Evolutionary conservation across 2,329 filamentous ascomycete species (phyloP).

Genomic region (Arthrobotrys sinensis): DNA sequence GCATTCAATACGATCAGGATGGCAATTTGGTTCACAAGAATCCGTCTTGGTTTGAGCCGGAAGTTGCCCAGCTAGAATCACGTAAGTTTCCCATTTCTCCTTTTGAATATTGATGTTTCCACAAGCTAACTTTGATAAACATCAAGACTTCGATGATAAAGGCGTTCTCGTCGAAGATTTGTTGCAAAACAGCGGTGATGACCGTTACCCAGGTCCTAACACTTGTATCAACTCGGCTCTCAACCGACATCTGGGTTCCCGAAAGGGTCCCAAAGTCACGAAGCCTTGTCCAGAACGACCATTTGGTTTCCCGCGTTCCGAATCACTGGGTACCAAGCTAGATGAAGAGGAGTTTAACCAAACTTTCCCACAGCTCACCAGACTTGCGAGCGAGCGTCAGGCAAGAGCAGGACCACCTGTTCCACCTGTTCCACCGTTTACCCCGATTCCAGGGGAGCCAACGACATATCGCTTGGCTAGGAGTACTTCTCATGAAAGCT

Average conservation of each 20-base stretch:
- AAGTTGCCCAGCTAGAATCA: background rate
- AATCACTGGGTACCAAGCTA: background rate
- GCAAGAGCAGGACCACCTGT: background rate
- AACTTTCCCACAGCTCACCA: background rate
- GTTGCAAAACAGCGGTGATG: slow-evolving; percentile 12
- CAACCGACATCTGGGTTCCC: background rate
- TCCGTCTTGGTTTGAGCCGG: background rate
- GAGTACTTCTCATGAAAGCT: background rate
- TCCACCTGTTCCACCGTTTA: background rate
- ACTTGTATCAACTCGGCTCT: slow-evolving; percentile 7
- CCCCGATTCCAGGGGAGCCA: too few species aligned
- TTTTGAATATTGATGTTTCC: background rate
- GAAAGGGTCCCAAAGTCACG: background rate
- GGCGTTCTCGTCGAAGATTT: slow-evolving; percentile 2
- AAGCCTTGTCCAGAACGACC: background rate
- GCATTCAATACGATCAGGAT: too few species aligned
- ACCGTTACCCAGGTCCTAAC: slow-evolving; percentile 10
- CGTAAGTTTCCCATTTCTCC: background rate
- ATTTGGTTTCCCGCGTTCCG: background rate
- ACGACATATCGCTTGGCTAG: background rate
- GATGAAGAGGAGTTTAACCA: background rate
- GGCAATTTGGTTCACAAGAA: background rate
- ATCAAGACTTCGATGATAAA: background rate
- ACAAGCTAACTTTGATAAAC: background rate
- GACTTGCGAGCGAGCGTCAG: background rate